Evolutionary conservation across 257 asterid species (phyloP).

Genomic region (Solanum virginianum): DNA sequence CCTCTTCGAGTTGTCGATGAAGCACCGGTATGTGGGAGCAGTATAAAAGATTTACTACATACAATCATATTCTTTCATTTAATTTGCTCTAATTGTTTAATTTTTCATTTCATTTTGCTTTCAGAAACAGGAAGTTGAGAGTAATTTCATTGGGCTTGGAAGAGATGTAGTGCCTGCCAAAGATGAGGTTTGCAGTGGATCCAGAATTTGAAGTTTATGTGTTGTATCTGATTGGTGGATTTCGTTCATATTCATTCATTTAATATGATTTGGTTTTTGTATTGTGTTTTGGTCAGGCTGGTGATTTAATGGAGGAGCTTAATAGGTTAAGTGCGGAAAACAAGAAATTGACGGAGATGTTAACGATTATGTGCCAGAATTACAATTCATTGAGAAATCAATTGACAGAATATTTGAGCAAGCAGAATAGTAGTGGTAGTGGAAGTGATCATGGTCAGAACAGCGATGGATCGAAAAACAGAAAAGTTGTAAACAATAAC

Average conservation of each 20-base stretch:
- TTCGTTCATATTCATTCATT: no score
- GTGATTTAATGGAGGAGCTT: conserved; percentile 64
- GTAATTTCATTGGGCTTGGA: conserved; percentile 42
- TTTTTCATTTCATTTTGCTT: background rate
- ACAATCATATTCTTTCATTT: background rate
- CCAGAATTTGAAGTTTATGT: background rate
- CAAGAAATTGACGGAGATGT: conserved; percentile 60
- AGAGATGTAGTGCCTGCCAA: conserved; percentile 10
- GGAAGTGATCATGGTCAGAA: background rate
- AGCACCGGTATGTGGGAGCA: conserved; percentile 25
- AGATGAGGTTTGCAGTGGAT: conserved; percentile 35
- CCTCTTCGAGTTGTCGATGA: conserved; percentile 39
- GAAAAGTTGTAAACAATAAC: conserved; percentile 32
- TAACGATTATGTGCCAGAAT: conserved; percentile 67
- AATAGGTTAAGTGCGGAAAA: conserved; percentile 68
- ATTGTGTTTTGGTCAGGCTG: conserved; percentile 15
- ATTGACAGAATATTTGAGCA: conserved; percentile 37
- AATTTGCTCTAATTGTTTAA: background rate
- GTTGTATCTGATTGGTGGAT: no score
- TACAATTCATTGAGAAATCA: conserved; percentile 48
- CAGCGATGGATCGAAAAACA: conserved; percentile 35
- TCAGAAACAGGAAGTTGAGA: conserved; percentile 56
- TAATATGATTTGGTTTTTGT: background rate
- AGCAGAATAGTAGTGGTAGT: conserved; percentile 2
- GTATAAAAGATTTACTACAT: background rate